Evolutionary conservation across 2,329 filamentous ascomycete species (phyloP).

Genomic region (Verticillium nonalfalfae): DNA sequence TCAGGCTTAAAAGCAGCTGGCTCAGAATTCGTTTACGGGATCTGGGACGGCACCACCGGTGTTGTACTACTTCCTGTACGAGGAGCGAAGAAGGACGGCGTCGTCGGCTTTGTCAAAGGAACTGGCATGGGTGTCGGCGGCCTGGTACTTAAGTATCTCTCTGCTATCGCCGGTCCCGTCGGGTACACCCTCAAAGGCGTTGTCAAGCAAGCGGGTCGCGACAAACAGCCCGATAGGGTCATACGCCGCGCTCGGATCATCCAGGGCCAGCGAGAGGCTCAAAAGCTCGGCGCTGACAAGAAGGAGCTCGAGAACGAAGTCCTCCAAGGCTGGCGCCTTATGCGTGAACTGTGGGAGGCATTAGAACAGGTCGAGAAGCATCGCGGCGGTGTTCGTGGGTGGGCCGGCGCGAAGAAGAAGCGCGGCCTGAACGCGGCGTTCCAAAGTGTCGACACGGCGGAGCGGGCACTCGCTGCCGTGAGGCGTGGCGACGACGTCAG

Average conservation of each 20-base stretch:
- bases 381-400: constrained; percentile 26
- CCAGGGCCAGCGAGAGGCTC: constrained; percentile 46
- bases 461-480: constrained; percentile 37
- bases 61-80: constrained; percentile 52
- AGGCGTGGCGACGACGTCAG: constrained; percentile 34
- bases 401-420: constrained; percentile 23
- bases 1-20: constrained; percentile 57
- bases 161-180: constrained; percentile 53
- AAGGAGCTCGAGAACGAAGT: constrained; percentile 22
- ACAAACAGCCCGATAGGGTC: constrained; percentile 43
- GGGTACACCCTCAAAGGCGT: constrained; percentile 60
- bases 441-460: constrained; percentile 40
- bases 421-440: constrained; percentile 38
- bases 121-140: constrained; percentile 58
- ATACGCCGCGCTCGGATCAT: constrained; percentile 52
- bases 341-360: constrained; percentile 30
- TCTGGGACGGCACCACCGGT: constrained; percentile 61
- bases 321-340: constrained; percentile 31
- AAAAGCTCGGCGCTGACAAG: constrained; percentile 23
- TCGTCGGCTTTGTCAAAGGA: constrained; percentile 41
- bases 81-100: constrained; percentile 48
- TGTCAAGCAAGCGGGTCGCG: constrained; percentile 50
- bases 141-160: constrained; percentile 58
- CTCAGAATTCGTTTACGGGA: constrained; percentile 54
- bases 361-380: constrained; percentile 24